Evolutionary conservation across 768 basidiomycete genomes (phyloP).

Genomic region (Kwoniella europaea): DNA sequence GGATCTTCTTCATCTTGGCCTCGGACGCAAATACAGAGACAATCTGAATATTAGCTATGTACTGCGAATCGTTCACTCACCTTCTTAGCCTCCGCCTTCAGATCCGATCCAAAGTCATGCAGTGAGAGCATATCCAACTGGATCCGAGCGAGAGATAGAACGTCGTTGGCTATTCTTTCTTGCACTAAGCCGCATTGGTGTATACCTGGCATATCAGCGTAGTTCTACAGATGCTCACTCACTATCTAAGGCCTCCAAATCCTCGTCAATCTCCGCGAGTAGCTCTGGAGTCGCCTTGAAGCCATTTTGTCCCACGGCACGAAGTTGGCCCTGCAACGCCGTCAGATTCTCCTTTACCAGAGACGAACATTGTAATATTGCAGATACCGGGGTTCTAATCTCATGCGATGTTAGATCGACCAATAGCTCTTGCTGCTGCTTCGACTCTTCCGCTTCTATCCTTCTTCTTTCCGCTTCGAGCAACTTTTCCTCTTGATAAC

Average conservation of each 20-base stretch:
- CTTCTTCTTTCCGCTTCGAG: constrained; percentile 28
- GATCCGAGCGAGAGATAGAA: constrained; percentile 45
- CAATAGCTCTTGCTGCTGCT: constrained; percentile 49
- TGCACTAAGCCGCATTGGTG: constrained; percentile 43
- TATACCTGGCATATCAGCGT: constrained; percentile 21
- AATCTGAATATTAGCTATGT: constrained; percentile 31
- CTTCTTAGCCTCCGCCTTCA: constrained; percentile 39
- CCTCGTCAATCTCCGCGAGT: constrained; percentile 39
- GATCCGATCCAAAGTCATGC: constrained; percentile 39
- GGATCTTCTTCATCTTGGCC: constrained; percentile 43
- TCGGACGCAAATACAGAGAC: constrained; percentile 50
- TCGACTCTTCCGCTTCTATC: constrained; percentile 37
- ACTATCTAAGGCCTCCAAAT: constrained; percentile 43
- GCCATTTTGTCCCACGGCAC: not conserved
- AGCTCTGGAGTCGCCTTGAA: constrained; percentile 22
- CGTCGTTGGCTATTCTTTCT: constrained; percentile 52
- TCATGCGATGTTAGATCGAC: constrained; percentile 53
- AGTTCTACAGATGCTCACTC: not conserved
- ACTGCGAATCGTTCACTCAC: constrained; percentile 14
- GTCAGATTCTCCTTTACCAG: constrained; percentile 32
- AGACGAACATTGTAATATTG: constrained; percentile 49
- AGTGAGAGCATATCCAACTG: constrained; percentile 49
- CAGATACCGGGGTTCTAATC: constrained; percentile 49
- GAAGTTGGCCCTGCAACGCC: constrained; percentile 16
- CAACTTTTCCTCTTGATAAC: constrained; percentile 32